These are phyloP conservation scores for Oryza longistaminata DNA, from an alignment of 176 grass and related monocot species.

Conservation along the genomic window DNA sequence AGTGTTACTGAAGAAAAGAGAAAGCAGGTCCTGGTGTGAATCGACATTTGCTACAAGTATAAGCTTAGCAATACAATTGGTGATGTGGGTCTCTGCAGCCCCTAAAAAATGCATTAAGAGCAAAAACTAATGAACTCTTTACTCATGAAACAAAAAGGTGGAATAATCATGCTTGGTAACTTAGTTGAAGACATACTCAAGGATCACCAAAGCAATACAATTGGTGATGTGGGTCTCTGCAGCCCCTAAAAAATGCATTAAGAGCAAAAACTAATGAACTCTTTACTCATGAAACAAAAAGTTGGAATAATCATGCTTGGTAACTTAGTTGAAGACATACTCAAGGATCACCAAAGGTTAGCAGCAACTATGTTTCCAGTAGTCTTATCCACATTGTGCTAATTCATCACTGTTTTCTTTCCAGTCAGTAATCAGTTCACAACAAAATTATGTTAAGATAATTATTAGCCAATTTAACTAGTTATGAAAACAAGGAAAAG, in stretches of 20 bases:
- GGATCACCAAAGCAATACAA: background rate
- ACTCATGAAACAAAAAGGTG: background rate
- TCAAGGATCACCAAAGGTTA: background rate
- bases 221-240: background rate
- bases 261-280: background rate
- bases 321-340: background rate
- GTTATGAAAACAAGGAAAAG: background rate
- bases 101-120: background rate
- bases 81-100: background rate
- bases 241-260: background rate
- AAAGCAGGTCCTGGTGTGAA: background rate
- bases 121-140: background rate
- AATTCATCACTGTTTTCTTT: background rate
- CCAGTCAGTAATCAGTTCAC: background rate
- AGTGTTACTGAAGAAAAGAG: background rate
- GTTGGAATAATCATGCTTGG: background rate
- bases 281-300: background rate
- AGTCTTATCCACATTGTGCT: background rate
- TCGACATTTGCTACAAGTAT: background rate
- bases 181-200: too few species aligned
- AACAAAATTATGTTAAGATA: background rate
- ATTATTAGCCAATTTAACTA: background rate
- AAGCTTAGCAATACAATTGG: background rate
- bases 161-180: background rate
- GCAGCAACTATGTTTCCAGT: background rate